Conservation (phyloP, 306 rosid genomes). For the Styphnolobium japonicum region DNA sequence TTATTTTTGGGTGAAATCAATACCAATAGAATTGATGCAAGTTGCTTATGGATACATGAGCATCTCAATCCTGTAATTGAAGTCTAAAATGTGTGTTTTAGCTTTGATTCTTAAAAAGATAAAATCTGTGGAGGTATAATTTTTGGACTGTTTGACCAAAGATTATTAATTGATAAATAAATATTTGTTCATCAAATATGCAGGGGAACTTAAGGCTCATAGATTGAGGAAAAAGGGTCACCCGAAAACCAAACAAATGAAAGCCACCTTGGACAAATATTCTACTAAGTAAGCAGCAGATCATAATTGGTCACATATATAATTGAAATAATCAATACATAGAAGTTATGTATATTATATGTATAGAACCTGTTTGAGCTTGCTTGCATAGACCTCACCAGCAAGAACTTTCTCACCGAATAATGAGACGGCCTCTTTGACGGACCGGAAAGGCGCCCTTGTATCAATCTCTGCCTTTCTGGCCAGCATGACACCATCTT, state of each 20-base stretch:
- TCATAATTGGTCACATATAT: not conserved
- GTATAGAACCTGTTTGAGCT: slow-evolving; percentile 62
- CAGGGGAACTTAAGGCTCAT: not conserved
- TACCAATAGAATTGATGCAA: not conserved
- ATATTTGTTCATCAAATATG: not conserved
- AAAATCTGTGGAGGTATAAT: not conserved
- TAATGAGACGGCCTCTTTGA: slow-evolving; percentile 82
- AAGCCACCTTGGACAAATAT: not conserved
- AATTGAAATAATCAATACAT: not conserved
- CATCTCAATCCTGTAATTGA: not conserved
- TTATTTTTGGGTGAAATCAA: no score
- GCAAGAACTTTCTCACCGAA: slow-evolving; percentile 82
- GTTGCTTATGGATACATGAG: not conserved
- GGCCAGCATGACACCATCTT: slow-evolving; percentile 30
- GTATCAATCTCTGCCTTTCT: slow-evolving; percentile 82
- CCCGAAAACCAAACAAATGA: no score
- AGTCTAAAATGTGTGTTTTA: not conserved
- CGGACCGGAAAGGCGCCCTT: slow-evolving; percentile 72
- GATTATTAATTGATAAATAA: not conserved
- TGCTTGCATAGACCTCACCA: slow-evolving; percentile 57
- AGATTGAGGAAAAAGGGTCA: no score
- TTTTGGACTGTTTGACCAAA: not conserved
- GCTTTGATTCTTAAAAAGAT: not conserved
- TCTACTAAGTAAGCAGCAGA: not conserved
- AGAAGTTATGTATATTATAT: not conserved